Percentiles rank a stretch among this genome's conserved stretches.
Conservation (phyloP, 352 stramenopile species). For the Phytophthora pistaciae region DNA sequence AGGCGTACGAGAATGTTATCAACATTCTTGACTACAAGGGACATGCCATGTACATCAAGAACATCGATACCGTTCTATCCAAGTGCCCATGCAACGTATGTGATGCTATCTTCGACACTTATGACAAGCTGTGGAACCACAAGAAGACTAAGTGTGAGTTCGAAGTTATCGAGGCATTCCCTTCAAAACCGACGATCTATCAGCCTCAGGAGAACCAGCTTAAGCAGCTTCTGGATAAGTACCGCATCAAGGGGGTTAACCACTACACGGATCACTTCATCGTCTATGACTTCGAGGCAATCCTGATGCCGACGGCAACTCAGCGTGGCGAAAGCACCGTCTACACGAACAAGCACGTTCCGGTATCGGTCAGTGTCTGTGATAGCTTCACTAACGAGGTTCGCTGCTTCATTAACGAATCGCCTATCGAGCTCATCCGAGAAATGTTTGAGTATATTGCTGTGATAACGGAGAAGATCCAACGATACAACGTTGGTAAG, state of each 20-base stretch:
- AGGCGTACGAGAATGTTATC: conserved; percentile 7
- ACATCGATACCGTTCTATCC: not conserved
- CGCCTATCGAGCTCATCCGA: not conserved
- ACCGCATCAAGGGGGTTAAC: conserved; percentile 8
- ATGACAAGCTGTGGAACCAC: conserved; percentile 15
- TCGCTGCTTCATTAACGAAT: conserved; percentile 7
- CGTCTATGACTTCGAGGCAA: conserved; percentile 13
- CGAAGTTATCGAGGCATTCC: conserved; percentile 2
- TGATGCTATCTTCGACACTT: not conserved
- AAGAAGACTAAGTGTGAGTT: conserved; percentile 17
- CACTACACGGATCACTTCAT: conserved; percentile 15
- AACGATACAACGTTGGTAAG: conserved; percentile 5
- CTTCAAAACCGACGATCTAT: conserved; percentile 18
- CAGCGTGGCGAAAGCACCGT: not conserved
- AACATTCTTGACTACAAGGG: conserved; percentile 18
- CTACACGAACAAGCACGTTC: not conserved
- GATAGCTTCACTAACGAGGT: conserved; percentile 10
- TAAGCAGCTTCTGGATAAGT: conserved; percentile 18
- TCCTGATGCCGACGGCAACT: not conserved
- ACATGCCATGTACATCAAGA: conserved; percentile 4
- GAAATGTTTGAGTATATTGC: conserved; percentile 12
- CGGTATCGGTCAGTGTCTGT: not conserved
- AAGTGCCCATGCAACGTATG: conserved; percentile 11
- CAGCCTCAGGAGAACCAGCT: conserved; percentile 13
- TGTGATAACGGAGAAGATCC: not conserved